Evolutionary conservation across 129 eudicot genomes (phyloP).

Genomic region (Dittrichia graveolens): DNA sequence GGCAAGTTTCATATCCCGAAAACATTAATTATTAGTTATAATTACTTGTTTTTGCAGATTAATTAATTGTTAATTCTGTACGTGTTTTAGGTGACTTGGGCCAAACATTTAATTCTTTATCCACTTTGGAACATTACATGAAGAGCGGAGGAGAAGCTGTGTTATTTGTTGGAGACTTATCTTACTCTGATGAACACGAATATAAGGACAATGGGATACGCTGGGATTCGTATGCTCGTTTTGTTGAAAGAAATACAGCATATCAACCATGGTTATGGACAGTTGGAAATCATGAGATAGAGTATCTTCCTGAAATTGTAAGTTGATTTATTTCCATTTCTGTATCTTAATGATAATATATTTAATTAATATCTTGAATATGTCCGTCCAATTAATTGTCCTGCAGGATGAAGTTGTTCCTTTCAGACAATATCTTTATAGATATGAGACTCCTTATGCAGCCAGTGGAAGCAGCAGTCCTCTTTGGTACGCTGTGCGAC

Average conservation of each 20-base stretch:
- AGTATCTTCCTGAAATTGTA: constrained; percentile 78
- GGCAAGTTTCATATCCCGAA: constrained; percentile 38
- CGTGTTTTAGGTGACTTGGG: constrained; percentile 86
- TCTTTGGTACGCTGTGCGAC: constrained; percentile 80
- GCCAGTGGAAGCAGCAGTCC: constrained; percentile 67
- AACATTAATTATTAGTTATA: constrained; percentile 7
- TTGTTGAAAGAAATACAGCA: constrained; percentile 59
- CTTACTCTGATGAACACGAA: constrained; percentile 68
- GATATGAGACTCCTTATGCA: constrained; percentile 74
- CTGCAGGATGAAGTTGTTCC: constrained; percentile 65
- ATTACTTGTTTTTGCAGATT: not conserved
- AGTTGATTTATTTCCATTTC: not conserved
- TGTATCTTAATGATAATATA: no score
- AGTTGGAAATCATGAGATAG: constrained; percentile 87
- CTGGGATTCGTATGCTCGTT: constrained; percentile 87
- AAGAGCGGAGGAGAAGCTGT: constrained; percentile 60
- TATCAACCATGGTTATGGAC: constrained; percentile 86
- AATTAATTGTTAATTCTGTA: not conserved
- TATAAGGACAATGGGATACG: constrained; percentile 63
- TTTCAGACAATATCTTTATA: constrained; percentile 65
- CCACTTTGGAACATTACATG: constrained; percentile 68
- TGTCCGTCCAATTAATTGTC: no score
- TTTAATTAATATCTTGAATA: no score
- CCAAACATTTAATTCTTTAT: constrained; percentile 75
- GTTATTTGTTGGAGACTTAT: constrained; percentile 75